A percentile compares a stretch with the other conserved stretches of the same genome.
These are phyloP conservation scores for Lachnellula suecica DNA, from an alignment of 2,329 filamentous ascomycete genomes.

Conservation along the genomic window DNA sequence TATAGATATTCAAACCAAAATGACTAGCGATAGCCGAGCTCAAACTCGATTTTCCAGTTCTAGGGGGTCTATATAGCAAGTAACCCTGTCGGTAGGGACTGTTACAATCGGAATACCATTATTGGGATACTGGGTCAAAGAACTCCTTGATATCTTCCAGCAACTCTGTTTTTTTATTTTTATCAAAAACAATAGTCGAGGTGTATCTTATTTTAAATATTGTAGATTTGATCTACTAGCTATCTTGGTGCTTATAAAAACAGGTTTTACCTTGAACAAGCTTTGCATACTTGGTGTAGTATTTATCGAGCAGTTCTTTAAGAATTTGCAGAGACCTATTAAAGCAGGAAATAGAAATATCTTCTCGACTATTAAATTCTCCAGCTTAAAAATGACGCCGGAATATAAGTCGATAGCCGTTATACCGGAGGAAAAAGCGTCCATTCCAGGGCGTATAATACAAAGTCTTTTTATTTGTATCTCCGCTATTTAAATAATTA, in stretches of 20 bases:
- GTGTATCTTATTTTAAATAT: conserved; percentile 7
- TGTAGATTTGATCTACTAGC: conserved; percentile 4
- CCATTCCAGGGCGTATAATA: conserved; percentile 64
- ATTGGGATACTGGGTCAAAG: conserved; percentile 55
- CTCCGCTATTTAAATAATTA: conserved; percentile 8
- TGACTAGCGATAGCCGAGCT: conserved; percentile 66
- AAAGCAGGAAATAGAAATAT: conserved; percentile 58
- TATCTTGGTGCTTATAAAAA: conserved; percentile 13
- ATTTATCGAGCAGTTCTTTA: conserved; percentile 53
- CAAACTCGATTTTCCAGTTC: conserved; percentile 73
- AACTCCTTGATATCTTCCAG: conserved; percentile 61
- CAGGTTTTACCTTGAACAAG: conserved; percentile 58
- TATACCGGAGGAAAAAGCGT: conserved; percentile 58
- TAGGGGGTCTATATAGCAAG: conserved; percentile 74
- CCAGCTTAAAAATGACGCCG: conserved; percentile 43
- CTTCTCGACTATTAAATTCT: conserved; percentile 49
- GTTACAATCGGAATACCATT: conserved; percentile 78
- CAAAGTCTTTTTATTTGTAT: conserved; percentile 20
- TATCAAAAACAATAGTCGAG: conserved; percentile 61
- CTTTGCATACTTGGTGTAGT: conserved; percentile 56
- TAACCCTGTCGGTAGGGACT: conserved; percentile 84
- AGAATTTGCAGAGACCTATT: conserved; percentile 58
- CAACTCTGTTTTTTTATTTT: conserved; percentile 55
- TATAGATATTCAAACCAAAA: conserved; percentile 68
- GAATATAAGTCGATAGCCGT: conserved; percentile 54